phyloP scores from a whole-genome alignment of 2,329 filamentous ascomycete genomes.

The Venturiaceae sp. region DNA sequence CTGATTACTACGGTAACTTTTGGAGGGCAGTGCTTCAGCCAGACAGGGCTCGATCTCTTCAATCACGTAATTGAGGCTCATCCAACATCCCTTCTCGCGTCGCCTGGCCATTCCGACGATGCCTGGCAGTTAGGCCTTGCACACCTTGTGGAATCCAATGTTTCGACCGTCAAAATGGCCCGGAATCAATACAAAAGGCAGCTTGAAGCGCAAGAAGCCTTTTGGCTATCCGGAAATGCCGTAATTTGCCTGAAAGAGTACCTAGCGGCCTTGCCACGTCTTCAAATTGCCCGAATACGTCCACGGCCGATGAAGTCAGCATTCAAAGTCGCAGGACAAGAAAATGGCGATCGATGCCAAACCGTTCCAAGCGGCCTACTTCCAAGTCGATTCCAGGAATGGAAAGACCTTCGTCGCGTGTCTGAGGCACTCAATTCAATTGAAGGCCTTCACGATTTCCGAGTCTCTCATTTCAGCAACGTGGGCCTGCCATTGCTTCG shows the following conservation, averaged over 20 bases:
- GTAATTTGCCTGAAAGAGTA: background rate
- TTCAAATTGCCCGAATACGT: background rate
- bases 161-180: background rate
- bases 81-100: background rate
- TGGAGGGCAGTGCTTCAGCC: conserved; percentile 1
- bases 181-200: background rate
- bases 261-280: background rate
- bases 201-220: background rate
- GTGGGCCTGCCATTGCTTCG: background rate
- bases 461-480: background rate
- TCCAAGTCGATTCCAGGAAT: too few relatives aligned
- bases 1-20: conserved; percentile 2
- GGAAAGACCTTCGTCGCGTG: background rate
- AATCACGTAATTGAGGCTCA: background rate
- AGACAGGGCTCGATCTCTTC: background rate
- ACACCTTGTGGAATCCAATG: background rate
- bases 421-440: background rate
- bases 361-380: too few relatives aligned
- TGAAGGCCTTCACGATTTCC: background rate
- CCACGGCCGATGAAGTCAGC: background rate
- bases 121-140: conserved; percentile 3
- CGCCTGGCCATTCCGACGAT: background rate
- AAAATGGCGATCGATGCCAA: too few relatives aligned
- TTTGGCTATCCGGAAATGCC: background rate
- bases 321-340: background rate